phyloP scores from a whole-genome alignment of 139 green algal genomes.

The Chlamydomonas incerta region DNA sequence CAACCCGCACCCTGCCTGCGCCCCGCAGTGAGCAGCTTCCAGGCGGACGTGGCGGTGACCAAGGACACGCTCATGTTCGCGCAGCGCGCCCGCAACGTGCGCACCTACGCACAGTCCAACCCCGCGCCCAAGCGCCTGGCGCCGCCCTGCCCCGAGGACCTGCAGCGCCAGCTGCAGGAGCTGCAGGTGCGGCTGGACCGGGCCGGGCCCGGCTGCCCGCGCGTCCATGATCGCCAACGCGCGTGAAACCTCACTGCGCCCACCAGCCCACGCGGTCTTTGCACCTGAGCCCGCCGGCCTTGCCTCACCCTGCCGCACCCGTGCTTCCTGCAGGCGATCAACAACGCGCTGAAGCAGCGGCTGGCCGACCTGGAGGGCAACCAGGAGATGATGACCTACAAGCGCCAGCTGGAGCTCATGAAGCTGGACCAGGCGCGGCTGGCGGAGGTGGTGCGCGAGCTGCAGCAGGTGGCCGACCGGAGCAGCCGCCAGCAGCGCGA shows the following conservation, averaged over 20 bases:
- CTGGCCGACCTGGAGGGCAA: conserved; percentile 15
- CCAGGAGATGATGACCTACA: background rate
- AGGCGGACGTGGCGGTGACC: background rate
- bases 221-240: background rate
- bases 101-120: conserved; percentile 35
- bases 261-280: too few relatives aligned
- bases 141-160: conserved; percentile 5
- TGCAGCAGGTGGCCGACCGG: background rate
- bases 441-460: background rate
- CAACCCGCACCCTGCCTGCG: too few relatives aligned
- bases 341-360: conserved; percentile 32
- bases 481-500: background rate
- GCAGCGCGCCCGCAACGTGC: conserved; percentile 27
- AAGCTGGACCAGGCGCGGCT: background rate
- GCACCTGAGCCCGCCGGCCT: too few relatives aligned
- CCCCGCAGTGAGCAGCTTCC: conserved; percentile 7
- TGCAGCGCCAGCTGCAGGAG: conserved; percentile 23
- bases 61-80: conserved; percentile 37
- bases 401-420: background rate
- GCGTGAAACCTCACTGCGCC: too few relatives aligned
- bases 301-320: too few relatives aligned
- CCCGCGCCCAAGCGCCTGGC: background rate
- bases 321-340: background rate
- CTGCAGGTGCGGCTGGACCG: background rate
- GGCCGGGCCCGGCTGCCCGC: background rate